Evolutionary conservation across 768 basidiomycete species (phyloP).

Genomic region (Tubosaeta brunneosetosa): DNA sequence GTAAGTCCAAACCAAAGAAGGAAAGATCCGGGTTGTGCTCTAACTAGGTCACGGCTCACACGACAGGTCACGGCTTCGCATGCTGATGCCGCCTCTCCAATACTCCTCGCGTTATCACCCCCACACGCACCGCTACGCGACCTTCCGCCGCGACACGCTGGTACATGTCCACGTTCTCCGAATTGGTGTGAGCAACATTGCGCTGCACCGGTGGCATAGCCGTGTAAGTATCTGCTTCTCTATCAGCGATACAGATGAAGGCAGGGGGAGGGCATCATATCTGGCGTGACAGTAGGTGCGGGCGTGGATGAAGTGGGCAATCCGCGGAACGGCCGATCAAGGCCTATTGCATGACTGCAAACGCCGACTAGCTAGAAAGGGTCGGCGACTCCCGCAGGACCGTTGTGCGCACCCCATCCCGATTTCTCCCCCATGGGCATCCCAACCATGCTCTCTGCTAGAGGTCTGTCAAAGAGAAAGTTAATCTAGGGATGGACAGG

Average conservation of each 20-base stretch:
- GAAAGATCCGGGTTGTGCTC: too few relatives aligned
- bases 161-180: not conserved
- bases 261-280: not conserved
- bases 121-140: not conserved
- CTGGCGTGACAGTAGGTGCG: not conserved
- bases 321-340: not conserved
- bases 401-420: not conserved
- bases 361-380: too few relatives aligned
- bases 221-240: not conserved
- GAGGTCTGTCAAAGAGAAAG: constrained; percentile 5
- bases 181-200: not conserved
- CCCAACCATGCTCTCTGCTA: not conserved
- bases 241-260: not conserved
- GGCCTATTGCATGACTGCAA: not conserved
- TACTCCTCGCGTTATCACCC: not conserved
- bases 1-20: too few relatives aligned
- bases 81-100: not conserved
- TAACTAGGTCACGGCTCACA: too few relatives aligned
- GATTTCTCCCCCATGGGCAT: not conserved
- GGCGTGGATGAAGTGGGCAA: not conserved
- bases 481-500: constrained; percentile 17
- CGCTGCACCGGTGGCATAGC: not conserved
- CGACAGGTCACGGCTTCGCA: too few relatives aligned
- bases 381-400: not conserved
- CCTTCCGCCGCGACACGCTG: not conserved